Conservation (phyloP, 805 yeast genomes). For the Yarrowia keelungensis region DNA sequence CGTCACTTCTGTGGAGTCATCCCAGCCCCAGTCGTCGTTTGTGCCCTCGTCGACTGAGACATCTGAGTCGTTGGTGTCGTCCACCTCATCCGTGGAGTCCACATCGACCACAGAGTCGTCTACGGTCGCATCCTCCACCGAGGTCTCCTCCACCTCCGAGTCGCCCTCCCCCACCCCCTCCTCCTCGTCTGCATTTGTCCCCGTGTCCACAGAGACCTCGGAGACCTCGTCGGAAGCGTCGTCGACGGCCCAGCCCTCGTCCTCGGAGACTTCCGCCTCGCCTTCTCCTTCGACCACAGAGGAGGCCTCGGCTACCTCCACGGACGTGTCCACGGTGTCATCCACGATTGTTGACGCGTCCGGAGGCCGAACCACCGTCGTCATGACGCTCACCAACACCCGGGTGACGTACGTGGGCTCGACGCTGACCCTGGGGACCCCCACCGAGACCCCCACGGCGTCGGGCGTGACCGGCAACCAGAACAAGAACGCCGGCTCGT, state of each 20-base stretch:
- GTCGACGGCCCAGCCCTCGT: too few relatives aligned
- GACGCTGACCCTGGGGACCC: conserved; percentile 9
- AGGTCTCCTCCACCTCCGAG: conserved; percentile 7
- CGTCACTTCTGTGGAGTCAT: not conserved
- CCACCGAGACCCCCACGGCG: conserved; percentile 5
- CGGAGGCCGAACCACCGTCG: conserved; percentile 29
- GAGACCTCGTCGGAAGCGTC: not conserved
- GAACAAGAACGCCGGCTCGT: conserved; percentile 20
- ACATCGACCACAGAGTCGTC: not conserved
- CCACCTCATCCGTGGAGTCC: not conserved
- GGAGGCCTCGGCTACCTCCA: not conserved
- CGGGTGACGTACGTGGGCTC: conserved; percentile 9
- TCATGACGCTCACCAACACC: conserved; percentile 30
- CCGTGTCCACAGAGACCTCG: not conserved
- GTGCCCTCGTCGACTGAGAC: not conserved
- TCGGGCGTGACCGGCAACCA: conserved; percentile 9
- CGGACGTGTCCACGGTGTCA: not conserved
- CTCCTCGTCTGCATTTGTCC: conserved; percentile 25
- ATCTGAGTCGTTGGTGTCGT: not conserved
- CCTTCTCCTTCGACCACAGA: conserved; percentile 16
- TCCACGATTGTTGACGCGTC: conserved; percentile 17
- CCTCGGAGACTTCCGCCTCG: conserved; percentile 6
- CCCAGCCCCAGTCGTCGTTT: not conserved
- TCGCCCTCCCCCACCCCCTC: not conserved
- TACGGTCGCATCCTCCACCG: not conserved